Percentiles rank a stretch among this genome's conserved stretches.
These are phyloP conservation scores for Nemania diffusa DNA, from an alignment of 2,329 filamentous ascomycete genomes.

Conservation along the genomic window DNA sequence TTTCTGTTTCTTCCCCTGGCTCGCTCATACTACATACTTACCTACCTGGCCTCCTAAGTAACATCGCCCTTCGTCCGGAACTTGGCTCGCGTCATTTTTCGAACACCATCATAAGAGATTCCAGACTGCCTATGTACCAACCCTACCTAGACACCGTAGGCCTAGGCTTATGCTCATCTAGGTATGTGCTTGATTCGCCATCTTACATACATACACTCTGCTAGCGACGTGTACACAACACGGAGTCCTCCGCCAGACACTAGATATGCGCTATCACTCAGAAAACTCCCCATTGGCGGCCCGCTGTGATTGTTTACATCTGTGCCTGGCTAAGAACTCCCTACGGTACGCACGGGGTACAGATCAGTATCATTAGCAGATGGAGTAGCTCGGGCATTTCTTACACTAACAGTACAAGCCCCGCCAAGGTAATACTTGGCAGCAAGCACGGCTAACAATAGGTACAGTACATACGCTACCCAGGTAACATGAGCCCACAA, in stretches of 20 bases:
- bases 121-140: neutral
- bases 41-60: neutral
- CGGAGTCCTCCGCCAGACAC: constrained; percentile 13
- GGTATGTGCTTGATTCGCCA: neutral
- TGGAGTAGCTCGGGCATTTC: constrained; percentile 25
- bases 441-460: constrained; percentile 8
- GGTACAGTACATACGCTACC: neutral
- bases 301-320: constrained; percentile 21
- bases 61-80: neutral
- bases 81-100: constrained; percentile 17
- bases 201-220: neutral
- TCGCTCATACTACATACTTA: neutral
- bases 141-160: neutral
- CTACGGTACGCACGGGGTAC: constrained; percentile 28
- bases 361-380: constrained; percentile 19
- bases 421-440: constrained; percentile 17
- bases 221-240: constrained; percentile 7
- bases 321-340: constrained; percentile 27
- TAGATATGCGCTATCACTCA: constrained; percentile 11
- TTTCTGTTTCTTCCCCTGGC: neutral
- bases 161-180: neutral
- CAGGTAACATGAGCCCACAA: constrained; percentile 17
- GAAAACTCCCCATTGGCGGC: constrained; percentile 1
- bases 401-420: constrained; percentile 5
- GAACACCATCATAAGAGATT: neutral